Conservation (phyloP, 2,329 filamentous ascomycete genomes). For the Zymoseptoria ardabiliae region DNA sequence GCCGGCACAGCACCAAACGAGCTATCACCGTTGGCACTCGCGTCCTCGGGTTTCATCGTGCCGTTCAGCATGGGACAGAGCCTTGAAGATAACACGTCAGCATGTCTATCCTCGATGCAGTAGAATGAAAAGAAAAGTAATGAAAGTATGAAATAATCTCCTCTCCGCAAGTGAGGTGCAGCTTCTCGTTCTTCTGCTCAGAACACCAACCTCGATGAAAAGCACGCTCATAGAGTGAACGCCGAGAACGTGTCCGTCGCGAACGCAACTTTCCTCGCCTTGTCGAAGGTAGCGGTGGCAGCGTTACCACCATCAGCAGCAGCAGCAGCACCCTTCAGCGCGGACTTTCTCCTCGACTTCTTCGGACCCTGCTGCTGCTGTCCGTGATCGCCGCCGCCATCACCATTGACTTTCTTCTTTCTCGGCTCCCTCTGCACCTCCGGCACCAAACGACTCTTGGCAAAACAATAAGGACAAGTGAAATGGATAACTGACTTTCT, state of each 20-base stretch:
- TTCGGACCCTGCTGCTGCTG: constrained; percentile 8
- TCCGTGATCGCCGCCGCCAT: constrained; percentile 12
- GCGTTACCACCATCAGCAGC: constrained; percentile 12
- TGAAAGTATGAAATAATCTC: not conserved
- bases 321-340: constrained; percentile 1
- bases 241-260: constrained; percentile 11
- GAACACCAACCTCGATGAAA: not conserved
- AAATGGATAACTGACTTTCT: constrained; percentile 65
- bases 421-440: not conserved
- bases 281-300: constrained; percentile 2
- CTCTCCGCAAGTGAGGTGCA: not conserved
- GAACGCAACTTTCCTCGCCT: constrained; percentile 4
- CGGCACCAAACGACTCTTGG: not conserved
- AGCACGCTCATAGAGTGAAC: constrained; percentile 16
- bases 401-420: constrained; percentile 4
- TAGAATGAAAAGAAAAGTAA: constrained; percentile 5
- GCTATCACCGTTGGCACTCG: constrained; percentile 25
- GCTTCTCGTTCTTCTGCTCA: not conserved
- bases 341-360: not conserved
- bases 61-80: constrained; percentile 82
- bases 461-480: constrained; percentile 16
- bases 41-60: constrained; percentile 42
- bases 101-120: constrained; percentile 21
- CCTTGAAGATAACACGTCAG: constrained; percentile 40
- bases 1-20: constrained; percentile 30